Percentiles rank a stretch among this genome's conserved stretches.
Conservation (phyloP, 2,329 filamentous ascomycete genomes). For the Nannizzia gypsea region DNA sequence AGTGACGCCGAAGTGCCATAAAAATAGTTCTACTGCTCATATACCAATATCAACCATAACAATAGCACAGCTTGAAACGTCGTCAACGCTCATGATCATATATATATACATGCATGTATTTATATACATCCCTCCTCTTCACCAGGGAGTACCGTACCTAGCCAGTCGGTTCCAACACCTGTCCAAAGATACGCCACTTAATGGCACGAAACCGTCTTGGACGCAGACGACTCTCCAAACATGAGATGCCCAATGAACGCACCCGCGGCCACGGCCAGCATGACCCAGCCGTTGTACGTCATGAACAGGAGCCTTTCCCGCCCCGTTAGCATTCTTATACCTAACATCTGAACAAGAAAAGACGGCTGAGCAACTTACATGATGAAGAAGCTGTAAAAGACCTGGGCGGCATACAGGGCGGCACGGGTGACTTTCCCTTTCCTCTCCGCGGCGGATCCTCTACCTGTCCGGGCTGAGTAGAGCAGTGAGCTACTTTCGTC, state of each 20-base stretch:
- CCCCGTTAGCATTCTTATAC: not conserved
- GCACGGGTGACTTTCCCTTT: slow-evolving; percentile 69
- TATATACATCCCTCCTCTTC: not conserved
- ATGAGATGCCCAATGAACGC: slow-evolving; percentile 78
- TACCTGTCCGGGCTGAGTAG: slow-evolving; percentile 59
- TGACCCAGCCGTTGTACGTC: slow-evolving; percentile 99
- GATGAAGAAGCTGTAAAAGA: slow-evolving; percentile 98
- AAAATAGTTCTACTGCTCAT: slow-evolving; percentile 7
- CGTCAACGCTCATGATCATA: not conserved
- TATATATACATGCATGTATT: no score
- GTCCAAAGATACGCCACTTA: slow-evolving; percentile 37
- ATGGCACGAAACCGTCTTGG: slow-evolving; percentile 86
- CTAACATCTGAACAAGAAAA: not conserved
- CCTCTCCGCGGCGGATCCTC: slow-evolving; percentile 46
- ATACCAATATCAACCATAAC: not conserved
- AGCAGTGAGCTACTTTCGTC: slow-evolving; percentile 55
- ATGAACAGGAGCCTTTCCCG: slow-evolving; percentile 90
- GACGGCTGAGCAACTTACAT: slow-evolving; percentile 69
- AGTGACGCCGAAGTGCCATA: slow-evolving; percentile 42
- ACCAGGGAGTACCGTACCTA: not conserved
- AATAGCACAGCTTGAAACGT: not conserved
- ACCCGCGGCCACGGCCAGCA: slow-evolving; percentile 79
- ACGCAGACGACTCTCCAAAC: slow-evolving; percentile 61
- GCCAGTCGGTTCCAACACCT: not conserved
- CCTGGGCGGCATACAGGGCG: slow-evolving; percentile 76